Evolutionary conservation across 352 stramenopile species (phyloP).

Genomic region (Blastocystis sp.): DNA sequence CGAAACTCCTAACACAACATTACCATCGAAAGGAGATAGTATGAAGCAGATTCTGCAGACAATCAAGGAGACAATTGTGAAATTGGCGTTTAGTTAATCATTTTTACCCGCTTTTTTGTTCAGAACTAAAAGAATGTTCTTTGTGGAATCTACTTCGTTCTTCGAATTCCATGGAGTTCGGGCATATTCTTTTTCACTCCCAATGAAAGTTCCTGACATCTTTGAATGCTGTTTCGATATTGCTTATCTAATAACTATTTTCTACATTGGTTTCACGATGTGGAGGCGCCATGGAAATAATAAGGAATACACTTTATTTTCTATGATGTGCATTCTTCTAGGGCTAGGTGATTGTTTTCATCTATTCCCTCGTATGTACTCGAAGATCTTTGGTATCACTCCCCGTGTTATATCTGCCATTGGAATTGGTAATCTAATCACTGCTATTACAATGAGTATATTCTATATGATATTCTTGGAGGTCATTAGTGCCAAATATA

Average conservation of each 20-base stretch:
- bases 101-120: background rate
- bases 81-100: background rate
- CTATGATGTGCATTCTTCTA: conserved; percentile 2
- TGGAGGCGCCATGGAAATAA: background rate
- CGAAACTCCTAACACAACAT: background rate
- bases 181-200: background rate
- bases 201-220: background rate
- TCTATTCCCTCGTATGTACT: background rate
- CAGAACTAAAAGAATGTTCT: background rate
- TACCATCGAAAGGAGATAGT: conserved; percentile 9
- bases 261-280: background rate
- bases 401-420: background rate
- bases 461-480: conserved; percentile 46
- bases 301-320: background rate
- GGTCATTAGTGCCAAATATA: background rate
- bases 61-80: conserved; percentile 18
- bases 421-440: conserved; percentile 5
- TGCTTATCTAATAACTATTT: background rate
- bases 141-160: background rate
- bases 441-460: background rate
- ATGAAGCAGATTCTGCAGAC: conserved; percentile 34
- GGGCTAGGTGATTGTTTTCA: conserved; percentile 29
- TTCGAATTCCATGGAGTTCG: background rate
- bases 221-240: background rate
- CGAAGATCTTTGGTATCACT: background rate